A percentile compares a stretch with the other conserved stretches of the same genome.
These are phyloP conservation scores for Stenogyne calaminthoides DNA, from an alignment of 305 asterid genomes.

Conservation along the genomic window DNA sequence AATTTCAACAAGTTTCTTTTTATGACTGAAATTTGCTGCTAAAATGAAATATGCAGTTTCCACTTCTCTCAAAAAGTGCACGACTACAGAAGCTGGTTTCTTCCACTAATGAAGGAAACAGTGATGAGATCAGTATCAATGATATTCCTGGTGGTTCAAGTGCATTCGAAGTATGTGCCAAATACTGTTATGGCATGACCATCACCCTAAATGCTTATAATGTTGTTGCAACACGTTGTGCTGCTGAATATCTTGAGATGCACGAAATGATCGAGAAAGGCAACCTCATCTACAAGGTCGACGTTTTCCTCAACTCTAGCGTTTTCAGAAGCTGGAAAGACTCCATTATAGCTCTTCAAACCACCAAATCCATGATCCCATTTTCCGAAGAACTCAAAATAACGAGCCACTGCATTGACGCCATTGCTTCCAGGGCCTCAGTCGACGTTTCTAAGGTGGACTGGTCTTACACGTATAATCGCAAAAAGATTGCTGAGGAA, in stretches of 20 bases:
- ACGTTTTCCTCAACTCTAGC: constrained; percentile 78
- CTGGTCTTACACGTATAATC: constrained; percentile 86
- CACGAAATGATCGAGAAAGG: constrained; percentile 80
- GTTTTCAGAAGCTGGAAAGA: constrained; percentile 94
- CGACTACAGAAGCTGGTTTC: constrained; percentile 71
- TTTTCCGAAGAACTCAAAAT: constrained; percentile 79
- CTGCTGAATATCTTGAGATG: constrained; percentile 92
- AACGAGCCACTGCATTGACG: constrained; percentile 69
- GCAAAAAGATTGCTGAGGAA: constrained; percentile 71
- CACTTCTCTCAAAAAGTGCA: constrained; percentile 84
- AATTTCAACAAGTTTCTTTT: not conserved
- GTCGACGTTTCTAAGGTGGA: constrained; percentile 78
- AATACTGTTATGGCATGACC: constrained; percentile 89
- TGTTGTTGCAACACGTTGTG: constrained; percentile 73
- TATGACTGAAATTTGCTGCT: constrained; percentile 35
- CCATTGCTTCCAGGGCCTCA: constrained; percentile 78
- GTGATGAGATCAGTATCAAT: constrained; percentile 61
- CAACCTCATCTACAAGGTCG: constrained; percentile 79
- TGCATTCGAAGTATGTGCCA: constrained; percentile 86
- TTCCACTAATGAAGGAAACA: constrained; percentile 52
- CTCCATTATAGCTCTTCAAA: constrained; percentile 85
- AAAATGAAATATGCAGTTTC: constrained; percentile 66
- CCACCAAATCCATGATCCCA: constrained; percentile 53
- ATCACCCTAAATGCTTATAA: constrained; percentile 85
- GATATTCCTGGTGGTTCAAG: constrained; percentile 87